Conservation (phyloP, 495 filamentous ascomycete species). For the Penicillium coffeae region DNA sequence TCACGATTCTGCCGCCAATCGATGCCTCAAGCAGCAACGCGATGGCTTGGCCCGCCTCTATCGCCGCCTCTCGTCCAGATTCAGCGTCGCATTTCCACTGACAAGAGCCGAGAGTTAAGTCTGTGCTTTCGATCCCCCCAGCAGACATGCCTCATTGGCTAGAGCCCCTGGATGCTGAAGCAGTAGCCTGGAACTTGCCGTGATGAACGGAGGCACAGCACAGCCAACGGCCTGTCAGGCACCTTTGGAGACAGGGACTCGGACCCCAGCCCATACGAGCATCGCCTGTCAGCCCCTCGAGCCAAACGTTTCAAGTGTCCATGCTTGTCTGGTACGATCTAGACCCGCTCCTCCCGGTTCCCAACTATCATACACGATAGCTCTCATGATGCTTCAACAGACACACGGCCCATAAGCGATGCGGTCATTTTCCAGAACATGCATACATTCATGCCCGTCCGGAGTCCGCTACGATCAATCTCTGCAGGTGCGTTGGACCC, state of each 20-base stretch:
- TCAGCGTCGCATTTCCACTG: neutral
- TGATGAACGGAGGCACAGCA: too few relatives aligned
- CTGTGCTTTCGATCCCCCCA: too few relatives aligned
- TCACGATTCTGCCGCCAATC: constrained; percentile 20
- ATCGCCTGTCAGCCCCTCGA: neutral
- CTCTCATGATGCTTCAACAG: too few relatives aligned
- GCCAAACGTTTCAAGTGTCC: neutral
- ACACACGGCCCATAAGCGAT: too few relatives aligned
- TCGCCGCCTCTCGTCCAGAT: neutral
- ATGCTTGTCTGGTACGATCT: neutral
- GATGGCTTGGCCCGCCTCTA: constrained; percentile 6
- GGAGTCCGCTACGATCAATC: constrained; percentile 14
- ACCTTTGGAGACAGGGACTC: neutral
- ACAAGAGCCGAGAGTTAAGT: too few relatives aligned
- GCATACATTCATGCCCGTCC: constrained; percentile 2
- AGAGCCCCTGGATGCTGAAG: constrained; percentile 1
- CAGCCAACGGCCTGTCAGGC: too few relatives aligned
- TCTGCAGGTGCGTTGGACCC: constrained; percentile 12
- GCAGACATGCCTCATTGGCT: constrained; percentile 17
- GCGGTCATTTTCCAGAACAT: neutral
- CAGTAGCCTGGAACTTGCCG: constrained; percentile 7
- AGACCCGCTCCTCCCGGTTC: neutral
- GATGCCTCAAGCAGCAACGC: neutral
- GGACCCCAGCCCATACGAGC: neutral
- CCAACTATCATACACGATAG: neutral